These are phyloP conservation scores for Flaveria robusta DNA, from an alignment of 129 eudicot genomes.

Conservation along the genomic window DNA sequence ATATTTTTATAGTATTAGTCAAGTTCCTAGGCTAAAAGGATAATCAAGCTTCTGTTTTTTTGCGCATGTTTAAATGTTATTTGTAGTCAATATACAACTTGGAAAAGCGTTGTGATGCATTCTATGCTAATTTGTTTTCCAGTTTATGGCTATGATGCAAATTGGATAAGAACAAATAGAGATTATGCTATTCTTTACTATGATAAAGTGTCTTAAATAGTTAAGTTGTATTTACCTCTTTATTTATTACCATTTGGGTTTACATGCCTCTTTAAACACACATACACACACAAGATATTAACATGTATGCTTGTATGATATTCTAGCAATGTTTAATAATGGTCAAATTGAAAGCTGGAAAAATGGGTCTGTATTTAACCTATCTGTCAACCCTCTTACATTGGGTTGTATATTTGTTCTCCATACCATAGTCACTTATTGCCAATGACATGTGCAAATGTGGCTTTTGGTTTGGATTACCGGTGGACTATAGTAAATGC, in stretches of 20 bases:
- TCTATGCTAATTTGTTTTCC: background rate
- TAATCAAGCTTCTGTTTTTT: slow-evolving; percentile 16
- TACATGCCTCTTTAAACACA: background rate
- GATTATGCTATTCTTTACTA: slow-evolving; percentile 1
- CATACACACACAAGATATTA: background rate
- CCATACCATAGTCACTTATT: slow-evolving; percentile 11
- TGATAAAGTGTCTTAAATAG: background rate
- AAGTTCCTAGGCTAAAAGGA: slow-evolving; percentile 6
- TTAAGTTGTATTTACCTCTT: background rate
- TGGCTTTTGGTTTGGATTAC: slow-evolving; percentile 19
- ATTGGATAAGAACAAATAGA: background rate
- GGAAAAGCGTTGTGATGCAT: background rate
- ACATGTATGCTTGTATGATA: slow-evolving; percentile 1
- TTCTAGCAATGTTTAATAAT: background rate
- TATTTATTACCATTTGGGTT: slow-evolving; percentile 5
- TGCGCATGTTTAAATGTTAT: slow-evolving; percentile 2
- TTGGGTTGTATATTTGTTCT: background rate
- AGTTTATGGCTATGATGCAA: slow-evolving; percentile 10
- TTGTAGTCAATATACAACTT: slow-evolving; percentile 18
- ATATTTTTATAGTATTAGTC: slow-evolving; percentile 9
- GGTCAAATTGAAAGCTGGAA: slow-evolving; percentile 19
- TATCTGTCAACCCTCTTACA: background rate
- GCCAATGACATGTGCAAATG: slow-evolving; percentile 1
- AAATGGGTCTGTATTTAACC: slow-evolving; percentile 1
- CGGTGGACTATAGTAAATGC: slow-evolving; percentile 15